A percentile compares a stretch with the other conserved stretches of the same genome.
Evolutionary conservation across 75 land plant genomes (phyloP).

Genomic region (Selaginella tamariscina): DNA sequence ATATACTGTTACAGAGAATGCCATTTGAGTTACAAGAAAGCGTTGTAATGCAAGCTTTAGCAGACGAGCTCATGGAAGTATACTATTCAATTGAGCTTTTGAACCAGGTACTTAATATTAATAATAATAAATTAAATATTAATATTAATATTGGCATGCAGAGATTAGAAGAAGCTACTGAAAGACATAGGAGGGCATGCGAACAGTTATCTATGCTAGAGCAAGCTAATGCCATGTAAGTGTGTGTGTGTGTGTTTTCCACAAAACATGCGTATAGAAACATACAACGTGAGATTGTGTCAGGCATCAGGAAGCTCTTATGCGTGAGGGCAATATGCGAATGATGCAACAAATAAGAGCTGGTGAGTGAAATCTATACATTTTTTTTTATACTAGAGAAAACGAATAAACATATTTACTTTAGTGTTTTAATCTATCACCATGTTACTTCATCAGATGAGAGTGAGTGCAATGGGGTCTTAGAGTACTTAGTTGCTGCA

Average conservation of each 20-base stretch:
- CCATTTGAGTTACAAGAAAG: background rate
- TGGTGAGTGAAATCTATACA: background rate
- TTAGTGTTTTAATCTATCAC: background rate
- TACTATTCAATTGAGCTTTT: constrained; percentile 9
- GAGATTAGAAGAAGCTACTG: constrained; percentile 10
- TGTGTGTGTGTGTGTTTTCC: background rate
- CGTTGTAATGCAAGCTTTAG: constrained; percentile 16
- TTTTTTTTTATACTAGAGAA: too few species aligned
- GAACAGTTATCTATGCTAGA: constrained; percentile 4
- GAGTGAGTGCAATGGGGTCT: constrained; percentile 5
- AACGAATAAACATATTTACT: background rate
- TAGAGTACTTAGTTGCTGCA: constrained; percentile 13
- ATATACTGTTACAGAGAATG: background rate
- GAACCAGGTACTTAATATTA: background rate
- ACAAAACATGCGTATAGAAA: too few species aligned
- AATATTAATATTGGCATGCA: background rate
- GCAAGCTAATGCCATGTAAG: constrained; percentile 14
- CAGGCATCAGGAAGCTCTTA: background rate
- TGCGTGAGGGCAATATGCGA: background rate
- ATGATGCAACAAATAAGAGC: background rate
- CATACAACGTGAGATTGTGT: too few species aligned
- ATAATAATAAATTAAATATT: background rate
- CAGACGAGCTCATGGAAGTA: constrained; percentile 16
- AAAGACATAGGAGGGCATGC: background rate
- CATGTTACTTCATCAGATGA: too few species aligned